Base-by-base conservation (phyloP, 2,329 filamentous ascomycete genomes). In the Cercospora janseana region DNA sequence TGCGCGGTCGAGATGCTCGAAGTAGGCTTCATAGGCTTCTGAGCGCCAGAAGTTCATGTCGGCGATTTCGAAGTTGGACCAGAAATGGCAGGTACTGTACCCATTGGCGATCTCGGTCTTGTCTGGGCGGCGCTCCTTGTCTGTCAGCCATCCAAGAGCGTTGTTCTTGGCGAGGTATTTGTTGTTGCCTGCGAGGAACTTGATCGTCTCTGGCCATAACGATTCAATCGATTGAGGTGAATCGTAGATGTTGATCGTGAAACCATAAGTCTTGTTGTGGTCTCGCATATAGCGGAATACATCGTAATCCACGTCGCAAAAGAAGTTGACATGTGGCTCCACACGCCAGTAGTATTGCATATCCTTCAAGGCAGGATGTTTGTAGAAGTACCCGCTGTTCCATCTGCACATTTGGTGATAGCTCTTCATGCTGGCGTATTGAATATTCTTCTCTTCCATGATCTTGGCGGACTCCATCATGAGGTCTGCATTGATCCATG, bases 401-500 rank as follows among this genome's bases (percentile, higher is more conserved):
- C 93, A 98, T 49, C 93, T 85, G 69, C 93, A 98, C 93, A 98
- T 98, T 68, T 97, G 87, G 72, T 97, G 92, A 73, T 98, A 98
- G 41, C 90, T 95, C 46, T 88, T 73, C 77, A 87, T 88, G 61
- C 83, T 79, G 64, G 88, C 88, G 69, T 98, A 98, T 68, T 97
- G 92, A 34, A 98, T 89, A 7, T 86, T 80, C 64, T 92, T 81
- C 66, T 93, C 87, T 64, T 87, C 78, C 49, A 98, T 80, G 6
- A 94, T 81, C 66, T 88, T 81, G 53, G 88, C 83, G 20, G 90
- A 95, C 69, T 95, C 90, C 29, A 83, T 71, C 73, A 88, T 95
- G 23, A 97, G 76, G 56, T 95, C 87, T 63, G 82, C 74, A 70
- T 94, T 90, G 68, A 98, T 96, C 91, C 91, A 98, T 2, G 82